A percentile compares a stretch with the other conserved stretches of the same genome.
Conservation (phyloP, 1,139 yeast species). For the Yamadazyma taylorii region DNA sequence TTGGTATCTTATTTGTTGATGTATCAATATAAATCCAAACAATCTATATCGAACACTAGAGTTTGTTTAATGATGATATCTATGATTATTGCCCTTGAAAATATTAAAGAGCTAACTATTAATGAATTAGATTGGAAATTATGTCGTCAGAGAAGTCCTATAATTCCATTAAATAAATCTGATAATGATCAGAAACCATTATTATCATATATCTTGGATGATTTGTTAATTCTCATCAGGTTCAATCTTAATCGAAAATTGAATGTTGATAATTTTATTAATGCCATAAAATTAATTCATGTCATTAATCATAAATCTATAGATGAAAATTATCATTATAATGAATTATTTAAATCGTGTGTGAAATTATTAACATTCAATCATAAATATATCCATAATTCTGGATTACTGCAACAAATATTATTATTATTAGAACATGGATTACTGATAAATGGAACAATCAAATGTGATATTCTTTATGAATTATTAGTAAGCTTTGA, state of each 20-base stretch:
- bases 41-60: constrained; percentile 24
- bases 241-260: constrained; percentile 41
- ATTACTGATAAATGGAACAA: constrained; percentile 12
- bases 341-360: constrained; percentile 28
- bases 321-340: constrained; percentile 27
- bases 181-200: constrained; percentile 29
- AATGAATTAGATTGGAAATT: constrained; percentile 44
- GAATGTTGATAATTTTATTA: constrained; percentile 28
- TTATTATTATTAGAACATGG: constrained; percentile 22
- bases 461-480: constrained; percentile 29
- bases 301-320: constrained; percentile 7
- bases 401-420: constrained; percentile 26
- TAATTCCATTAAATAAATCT: constrained; percentile 28
- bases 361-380: constrained; percentile 29
- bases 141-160: constrained; percentile 40
- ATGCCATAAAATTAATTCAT: constrained; percentile 11
- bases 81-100: constrained; percentile 12
- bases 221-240: constrained; percentile 35
- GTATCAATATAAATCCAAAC: constrained; percentile 32
- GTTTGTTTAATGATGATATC: constrained; percentile 25
- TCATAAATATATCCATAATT: constrained; percentile 17
- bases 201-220: constrained; percentile 38
- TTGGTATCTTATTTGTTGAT: constrained; percentile 38
- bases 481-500: constrained; percentile 34
- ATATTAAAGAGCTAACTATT: constrained; percentile 23